Evolutionary conservation across 2,329 filamentous ascomycete species (phyloP), one percentile per base, ranked within the genome.

Genomic region (Clonostachys rhizophaga): DNA sequence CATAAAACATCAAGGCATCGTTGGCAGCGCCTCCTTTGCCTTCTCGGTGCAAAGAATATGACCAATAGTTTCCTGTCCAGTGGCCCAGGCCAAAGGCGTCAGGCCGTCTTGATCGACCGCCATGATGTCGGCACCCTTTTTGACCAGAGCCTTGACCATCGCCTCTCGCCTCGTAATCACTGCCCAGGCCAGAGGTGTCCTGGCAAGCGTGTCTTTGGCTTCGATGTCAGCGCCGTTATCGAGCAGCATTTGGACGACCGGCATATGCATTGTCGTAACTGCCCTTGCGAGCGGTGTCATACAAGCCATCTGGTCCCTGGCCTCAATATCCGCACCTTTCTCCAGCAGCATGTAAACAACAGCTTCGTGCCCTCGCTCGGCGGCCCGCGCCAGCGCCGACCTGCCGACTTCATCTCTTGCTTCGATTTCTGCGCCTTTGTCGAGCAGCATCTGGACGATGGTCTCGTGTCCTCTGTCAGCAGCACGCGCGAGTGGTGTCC

Each of bases 221-320:
- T 55, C 52, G 34, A 57, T 45, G 6, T 50, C 47, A 8, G 53
- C 54, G n/a, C 52, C 52, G 11, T 48, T 55, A 11, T 44, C 48
- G 24, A 57, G 45, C 33, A 57, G 51, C 20, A 40, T 35, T 9
- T 17, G 14, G 1, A 44, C 48, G 18, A 42, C 14, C 17, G 44
- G 45, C 33, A 42, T 37, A 14, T 50, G 45, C 24, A 45, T 42
- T n/a, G 43, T 39, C 34, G 5, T 16, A 7, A 36, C 48, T 20
- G 41, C 48, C 14, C 24, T 46, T 4, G 42, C 51, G 8, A 56
- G 43, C 11, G 54, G 50, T 14, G 53, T 55, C 24, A 30, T 30
- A 10, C 3, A 8, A 6, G 24, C 24, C 24, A 30, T 30, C 24
- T 30, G 24, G 34, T 54, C 51, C 33, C 45, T 53, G 35, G 54